Base-by-base conservation (phyloP, 2,329 filamentous ascomycete species). In the Diaporthe vexans region DNA sequence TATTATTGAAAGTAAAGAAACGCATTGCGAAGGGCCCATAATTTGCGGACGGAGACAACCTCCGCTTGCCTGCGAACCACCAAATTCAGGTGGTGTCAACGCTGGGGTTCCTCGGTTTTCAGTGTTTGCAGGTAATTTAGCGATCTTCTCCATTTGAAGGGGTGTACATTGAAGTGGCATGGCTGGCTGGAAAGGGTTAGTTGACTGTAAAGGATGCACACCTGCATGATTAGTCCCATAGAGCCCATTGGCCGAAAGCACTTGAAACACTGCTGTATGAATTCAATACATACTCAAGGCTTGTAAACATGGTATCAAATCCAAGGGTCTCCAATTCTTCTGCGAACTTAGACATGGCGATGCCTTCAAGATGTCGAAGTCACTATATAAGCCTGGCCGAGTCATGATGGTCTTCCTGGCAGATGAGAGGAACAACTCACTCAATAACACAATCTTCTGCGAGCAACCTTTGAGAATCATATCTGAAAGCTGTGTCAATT, bases 201-300 rank as follows among this genome's bases (percentile, higher is more conserved):
- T 26, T 26, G n/a, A 1, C 11, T 9, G 48, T 68, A 68, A 52
- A 29, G 63, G 63, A 40, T 68, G 63, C 63, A 68, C 48, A 54
- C 63, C 63, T 54, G 48, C 48, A 9, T 68, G 13, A 8, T 35
- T 26, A 68, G 48, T 21, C n/a, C n/a, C 29, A 3, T 24, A 8
- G 8, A 48, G 19, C 29, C 9, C 11, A 54, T 26, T 68, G 63
- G 63, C 13, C 46, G 3, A 54, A 3, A 59, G 21, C 1, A 1
- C 15, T 19, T 61, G 26, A 71, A 51, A 59, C 68, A 59, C 6
- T 13, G 29, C 4, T 59, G 68, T 59, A 26, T 71, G 15, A 61
- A 71, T 29, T 40, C 69, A 58, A 1, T 4, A 10, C 46, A n/a
- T 29, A 29, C 43, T 24, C 48, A 40, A 71, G 21, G 56, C 19